Percentiles rank a stretch among this genome's conserved stretches.
Evolutionary conservation across 164 flowering plant genomes (phyloP).

Genomic region (Malania oleifera): DNA sequence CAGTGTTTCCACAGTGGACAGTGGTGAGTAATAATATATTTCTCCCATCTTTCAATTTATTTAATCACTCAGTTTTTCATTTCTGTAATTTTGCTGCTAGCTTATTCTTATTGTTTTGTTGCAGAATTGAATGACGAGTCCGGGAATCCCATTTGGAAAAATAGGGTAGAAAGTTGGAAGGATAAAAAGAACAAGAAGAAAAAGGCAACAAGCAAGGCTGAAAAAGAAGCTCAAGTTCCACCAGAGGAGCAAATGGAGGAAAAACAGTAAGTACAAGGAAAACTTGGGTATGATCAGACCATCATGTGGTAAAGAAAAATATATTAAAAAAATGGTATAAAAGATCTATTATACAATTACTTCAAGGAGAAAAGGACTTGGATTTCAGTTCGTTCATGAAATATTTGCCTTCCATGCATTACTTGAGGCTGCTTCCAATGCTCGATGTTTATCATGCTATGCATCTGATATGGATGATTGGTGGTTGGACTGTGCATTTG

Average conservation of each 20-base stretch:
- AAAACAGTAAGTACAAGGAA: conserved; percentile 38
- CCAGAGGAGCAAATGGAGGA: conserved; percentile 81
- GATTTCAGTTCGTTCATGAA: not conserved
- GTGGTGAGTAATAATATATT: conserved; percentile 47
- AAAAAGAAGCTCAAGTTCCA: conserved; percentile 52
- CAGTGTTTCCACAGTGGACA: conserved; percentile 73
- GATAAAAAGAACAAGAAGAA: conserved; percentile 77
- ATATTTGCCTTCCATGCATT: not conserved
- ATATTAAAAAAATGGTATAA: too few relatives aligned
- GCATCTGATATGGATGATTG: not conserved
- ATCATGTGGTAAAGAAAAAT: not conserved
- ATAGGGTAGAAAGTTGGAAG: conserved; percentile 93
- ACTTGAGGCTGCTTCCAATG: not conserved
- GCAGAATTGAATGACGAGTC: conserved; percentile 68
- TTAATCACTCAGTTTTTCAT: not conserved
- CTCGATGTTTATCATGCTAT: not conserved
- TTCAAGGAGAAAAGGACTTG: not conserved
- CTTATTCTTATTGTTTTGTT: conserved; percentile 11
- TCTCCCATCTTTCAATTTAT: not conserved
- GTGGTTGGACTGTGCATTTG: not conserved
- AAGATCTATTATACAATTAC: not conserved
- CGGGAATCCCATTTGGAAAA: conserved; percentile 95
- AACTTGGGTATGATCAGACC: not conserved
- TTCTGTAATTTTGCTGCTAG: not conserved
- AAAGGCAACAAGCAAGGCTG: conserved; percentile 35